Evolutionary conservation across 768 basidiomycete genomes (phyloP).

Genomic region (Trichaptum fuscoviolaceum): DNA sequence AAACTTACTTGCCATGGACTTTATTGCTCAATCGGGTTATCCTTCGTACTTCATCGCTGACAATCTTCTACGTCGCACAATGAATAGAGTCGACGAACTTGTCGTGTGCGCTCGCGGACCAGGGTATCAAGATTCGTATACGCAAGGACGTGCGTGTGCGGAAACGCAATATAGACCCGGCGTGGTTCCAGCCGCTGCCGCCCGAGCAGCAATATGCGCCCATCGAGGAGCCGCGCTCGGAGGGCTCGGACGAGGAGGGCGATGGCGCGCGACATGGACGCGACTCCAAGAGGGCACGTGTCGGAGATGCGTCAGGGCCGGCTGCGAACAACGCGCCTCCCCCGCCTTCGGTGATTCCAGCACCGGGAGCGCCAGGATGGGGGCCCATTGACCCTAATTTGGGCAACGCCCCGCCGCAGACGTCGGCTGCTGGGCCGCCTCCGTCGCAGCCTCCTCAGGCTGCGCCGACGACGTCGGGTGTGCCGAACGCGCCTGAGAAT

Average conservation of each 20-base stretch:
- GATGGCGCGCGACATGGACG: constrained; percentile 18
- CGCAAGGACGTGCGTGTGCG: constrained; percentile 86
- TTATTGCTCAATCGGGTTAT: not conserved
- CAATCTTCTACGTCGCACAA: not conserved
- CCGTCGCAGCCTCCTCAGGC: not conserved
- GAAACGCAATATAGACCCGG: constrained; percentile 32
- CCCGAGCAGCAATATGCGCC: constrained; percentile 7
- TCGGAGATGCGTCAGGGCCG: constrained; percentile 7
- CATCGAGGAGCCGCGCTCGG: constrained; percentile 6
- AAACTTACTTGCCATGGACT: not conserved
- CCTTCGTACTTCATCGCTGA: not conserved
- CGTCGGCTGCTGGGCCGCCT: not conserved
- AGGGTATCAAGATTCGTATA: constrained; percentile 93
- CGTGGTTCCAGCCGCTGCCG: constrained; percentile 3
- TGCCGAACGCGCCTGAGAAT: not conserved
- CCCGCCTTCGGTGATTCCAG: not conserved
- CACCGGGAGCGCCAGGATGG: not conserved
- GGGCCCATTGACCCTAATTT: not conserved
- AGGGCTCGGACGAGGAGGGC: constrained; percentile 7
- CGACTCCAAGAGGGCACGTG: constrained; percentile 14
- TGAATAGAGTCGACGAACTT: constrained; percentile 77
- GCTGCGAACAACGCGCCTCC: constrained; percentile 7
- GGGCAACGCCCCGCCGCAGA: not conserved
- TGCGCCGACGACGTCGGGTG: not conserved
- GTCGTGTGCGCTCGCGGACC: constrained; percentile 88